Percentiles rank a stretch among this genome's conserved stretches.
Conservation (phyloP, 2,329 filamentous ascomycete genomes). For the Diaporthe nobilis region DNA sequence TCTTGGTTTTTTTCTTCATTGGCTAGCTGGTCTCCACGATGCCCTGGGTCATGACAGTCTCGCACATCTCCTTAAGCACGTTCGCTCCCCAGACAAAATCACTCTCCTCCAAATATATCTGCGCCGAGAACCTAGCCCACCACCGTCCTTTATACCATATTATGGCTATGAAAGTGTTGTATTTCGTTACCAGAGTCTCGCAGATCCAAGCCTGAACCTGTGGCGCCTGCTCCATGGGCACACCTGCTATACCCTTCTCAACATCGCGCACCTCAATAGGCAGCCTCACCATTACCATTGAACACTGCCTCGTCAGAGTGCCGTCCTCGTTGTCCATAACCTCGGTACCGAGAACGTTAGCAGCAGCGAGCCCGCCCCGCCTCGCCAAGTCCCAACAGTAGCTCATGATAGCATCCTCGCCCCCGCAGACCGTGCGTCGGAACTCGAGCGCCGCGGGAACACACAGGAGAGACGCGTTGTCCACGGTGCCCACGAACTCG, state of each 20-base stretch:
- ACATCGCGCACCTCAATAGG: constrained; percentile 65
- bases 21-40: neutral
- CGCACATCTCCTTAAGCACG: constrained; percentile 66
- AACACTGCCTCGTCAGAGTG: constrained; percentile 73
- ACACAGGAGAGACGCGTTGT: constrained; percentile 79
- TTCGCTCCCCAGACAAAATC: constrained; percentile 82
- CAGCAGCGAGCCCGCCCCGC: constrained; percentile 72
- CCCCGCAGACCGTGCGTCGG: constrained; percentile 77
- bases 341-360: constrained; percentile 76
- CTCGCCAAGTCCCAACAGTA: constrained; percentile 76
- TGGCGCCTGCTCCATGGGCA: neutral
- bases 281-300: constrained; percentile 80
- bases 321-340: constrained; percentile 76
- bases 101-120: constrained; percentile 82
- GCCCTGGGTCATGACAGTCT: neutral
- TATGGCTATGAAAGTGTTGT: constrained; percentile 79
- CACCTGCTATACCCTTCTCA: neutral
- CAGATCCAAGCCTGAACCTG: constrained; percentile 65
- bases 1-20: neutral
- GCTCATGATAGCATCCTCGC: constrained; percentile 76
- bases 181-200: constrained; percentile 65
- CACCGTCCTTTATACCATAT: constrained; percentile 72
- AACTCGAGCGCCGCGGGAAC: constrained; percentile 81
- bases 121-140: constrained; percentile 82
- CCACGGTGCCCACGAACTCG: constrained; percentile 81